Evolutionary conservation across 2,329 filamentous ascomycete species (phyloP), one percentile per base, ranked within the genome.

Genomic region (Fusarium tanahbumbuense): DNA sequence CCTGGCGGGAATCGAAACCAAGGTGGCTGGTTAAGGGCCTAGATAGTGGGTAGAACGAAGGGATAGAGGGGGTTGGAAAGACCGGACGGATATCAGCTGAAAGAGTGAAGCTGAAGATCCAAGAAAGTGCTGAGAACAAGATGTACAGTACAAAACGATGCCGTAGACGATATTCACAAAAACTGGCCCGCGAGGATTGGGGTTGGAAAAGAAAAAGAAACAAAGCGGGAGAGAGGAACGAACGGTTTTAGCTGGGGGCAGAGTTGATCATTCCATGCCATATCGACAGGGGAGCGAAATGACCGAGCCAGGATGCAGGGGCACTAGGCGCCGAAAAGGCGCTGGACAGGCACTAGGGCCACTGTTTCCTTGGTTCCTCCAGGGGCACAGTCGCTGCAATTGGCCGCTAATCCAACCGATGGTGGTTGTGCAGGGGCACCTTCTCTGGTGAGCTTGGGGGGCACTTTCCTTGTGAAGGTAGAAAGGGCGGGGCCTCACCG

Each of bases 21-120:
- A 73, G 68, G 68, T 61, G 69, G 72, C 69, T 73, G 73, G 70
- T 60, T 64, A 53, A 50, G 16, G 48, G 52, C 61, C 48, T 67
- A 32, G 32, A 63, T 64, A 59, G 67, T 68, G 60, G 57, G 55
- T 49, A 68, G 58, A 73, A 64, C 49, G 60, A 69, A 73, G 70
- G 66, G 68, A 67, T 63, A 64, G 58, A 54, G 60, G 68, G 58
- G 66, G 66, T 56, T 65, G 70, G 72, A 76, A 76, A 74, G 76
- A 82, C 77, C 76, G 81, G 78, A 82, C 78, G 78, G 78, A 76
- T 74, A 69, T 74, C 76, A 78, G 78, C 79, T 81, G 71, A 82
- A 79, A 78, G 81, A 83, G 77, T 82, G 81, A 82, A 82, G 80
- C 79, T 76, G 79, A 78, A 70, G 73, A 76, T 78, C 75, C 72